These are phyloP conservation scores for Immersiella caudata DNA, from an alignment of 495 filamentous ascomycete genomes.

Conservation along the genomic window DNA sequence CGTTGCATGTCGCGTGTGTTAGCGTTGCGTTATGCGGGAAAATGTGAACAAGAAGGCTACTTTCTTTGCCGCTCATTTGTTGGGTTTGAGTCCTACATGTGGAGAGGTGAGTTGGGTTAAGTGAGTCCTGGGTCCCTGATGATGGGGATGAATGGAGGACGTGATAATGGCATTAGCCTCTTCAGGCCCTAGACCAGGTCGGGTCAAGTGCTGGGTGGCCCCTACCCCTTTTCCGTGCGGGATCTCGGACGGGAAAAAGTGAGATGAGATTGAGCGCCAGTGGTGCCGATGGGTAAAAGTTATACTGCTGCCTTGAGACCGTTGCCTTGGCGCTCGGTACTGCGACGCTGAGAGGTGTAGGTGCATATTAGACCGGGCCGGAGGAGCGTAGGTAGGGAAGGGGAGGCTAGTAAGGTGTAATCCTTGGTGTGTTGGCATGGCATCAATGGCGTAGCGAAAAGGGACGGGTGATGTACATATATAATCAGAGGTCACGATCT, in stretches of 20 bases:
- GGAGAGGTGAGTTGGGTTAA: too few relatives aligned
- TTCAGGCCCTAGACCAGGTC: background rate
- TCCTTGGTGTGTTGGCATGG: too few relatives aligned
- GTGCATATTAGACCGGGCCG: background rate
- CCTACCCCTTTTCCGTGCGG: background rate
- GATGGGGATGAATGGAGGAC: background rate
- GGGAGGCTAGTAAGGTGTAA: too few relatives aligned
- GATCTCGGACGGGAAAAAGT: too few relatives aligned
- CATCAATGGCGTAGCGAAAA: too few relatives aligned
- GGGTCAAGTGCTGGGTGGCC: background rate
- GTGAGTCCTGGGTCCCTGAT: background rate
- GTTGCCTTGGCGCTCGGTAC: background rate
- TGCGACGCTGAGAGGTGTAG: background rate
- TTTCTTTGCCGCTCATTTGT: too few relatives aligned
- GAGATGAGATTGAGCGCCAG: background rate
- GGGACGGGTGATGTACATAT: too few relatives aligned
- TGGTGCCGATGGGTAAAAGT: background rate
- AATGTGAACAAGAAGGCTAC: too few relatives aligned
- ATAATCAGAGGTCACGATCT: too few relatives aligned
- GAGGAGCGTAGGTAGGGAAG: background rate
- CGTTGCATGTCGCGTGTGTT: background rate
- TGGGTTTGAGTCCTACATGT: too few relatives aligned
- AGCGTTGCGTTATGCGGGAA: background rate
- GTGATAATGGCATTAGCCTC: background rate
- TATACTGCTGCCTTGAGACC: background rate